Evolutionary conservation across 2,329 filamentous ascomycete species (phyloP), one percentile per base, ranked within the genome.

Genomic region (Botrytis cinerea): DNA sequence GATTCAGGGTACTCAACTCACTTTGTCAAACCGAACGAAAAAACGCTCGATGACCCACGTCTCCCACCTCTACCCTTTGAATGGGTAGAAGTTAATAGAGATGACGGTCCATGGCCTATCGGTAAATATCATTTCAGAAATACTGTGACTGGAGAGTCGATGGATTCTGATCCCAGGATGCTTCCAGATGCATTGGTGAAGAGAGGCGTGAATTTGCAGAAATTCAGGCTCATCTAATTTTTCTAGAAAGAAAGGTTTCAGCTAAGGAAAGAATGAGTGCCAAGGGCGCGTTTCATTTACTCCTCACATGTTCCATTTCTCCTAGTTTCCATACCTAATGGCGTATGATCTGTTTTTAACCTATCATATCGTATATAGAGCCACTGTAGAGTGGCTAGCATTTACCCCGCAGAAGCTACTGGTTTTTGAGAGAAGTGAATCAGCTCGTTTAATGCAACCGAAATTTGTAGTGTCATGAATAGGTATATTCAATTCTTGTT

Each of bases 241-340:
- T 7, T 0, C 1, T 0, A 54, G 48, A 16, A 54, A 54, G 7
- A n/a, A 3, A n/a, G 3, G 25, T 7, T 54, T 0, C 1, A 54
- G 5, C 25, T 54, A 25, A n/a, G 0, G 0, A 54, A 16, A 54
- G 12, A 2, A n/a, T 9, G 1, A 54, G 25, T 22, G 12, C 4
- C 25, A 54, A 2, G 25, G 7, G 12, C 0, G 0, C 14, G 25
- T 16, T n/a, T 0, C n/a, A 51, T n/a, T n/a, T 2, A 51, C 12
- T 51, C 48, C 14, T 1, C n/a, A 51, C 6, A 2, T 5, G 25
- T n/a, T 38, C 38, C 38, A 38, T 38, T 38, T 38, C 38, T 38
- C 38, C 38, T 38, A 38, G 38, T 38, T 38, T 8, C 38, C 1
- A 38, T 8, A 38, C 38, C 7, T 38, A 9, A 38, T 38, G 7